phyloP scores from a whole-genome alignment of 1,139 yeast genomes.

The Eremothecium gossypii region DNA sequence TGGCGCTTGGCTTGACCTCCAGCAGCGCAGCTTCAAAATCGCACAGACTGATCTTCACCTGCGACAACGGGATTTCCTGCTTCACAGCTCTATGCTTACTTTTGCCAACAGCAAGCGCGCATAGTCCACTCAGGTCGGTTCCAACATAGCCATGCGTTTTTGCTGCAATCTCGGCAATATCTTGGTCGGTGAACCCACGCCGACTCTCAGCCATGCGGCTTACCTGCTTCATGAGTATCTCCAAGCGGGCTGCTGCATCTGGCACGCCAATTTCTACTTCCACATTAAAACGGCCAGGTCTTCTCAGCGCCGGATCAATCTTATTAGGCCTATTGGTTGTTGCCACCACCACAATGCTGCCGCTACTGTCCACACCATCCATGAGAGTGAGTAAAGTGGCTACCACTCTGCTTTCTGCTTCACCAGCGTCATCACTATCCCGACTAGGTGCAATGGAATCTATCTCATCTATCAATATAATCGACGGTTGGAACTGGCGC shows the following conservation, averaged over 20 bases:
- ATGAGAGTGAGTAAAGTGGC: slow-evolving; percentile 79
- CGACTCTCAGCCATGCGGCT: slow-evolving; percentile 48
- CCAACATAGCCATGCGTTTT: slow-evolving; percentile 73
- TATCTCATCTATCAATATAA: slow-evolving; percentile 83
- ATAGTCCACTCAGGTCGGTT: slow-evolving; percentile 81
- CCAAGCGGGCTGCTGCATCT: slow-evolving; percentile 55
- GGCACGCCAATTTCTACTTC: slow-evolving; percentile 77
- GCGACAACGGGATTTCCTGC: slow-evolving; percentile 29
- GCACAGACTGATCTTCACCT: slow-evolving; percentile 33
- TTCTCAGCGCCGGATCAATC: slow-evolving; percentile 76
- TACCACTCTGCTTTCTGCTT: slow-evolving; percentile 80
- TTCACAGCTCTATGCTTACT: slow-evolving; percentile 59
- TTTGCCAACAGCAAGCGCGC: slow-evolving; percentile 81
- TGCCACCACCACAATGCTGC: slow-evolving; percentile 66
- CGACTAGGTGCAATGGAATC: slow-evolving; percentile 85
- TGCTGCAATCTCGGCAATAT: slow-evolving; percentile 50
- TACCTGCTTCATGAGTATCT: slow-evolving; percentile 56
- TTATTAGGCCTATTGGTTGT: slow-evolving; percentile 77
- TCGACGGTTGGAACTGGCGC: slow-evolving; percentile 69
- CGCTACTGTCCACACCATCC: slow-evolving; percentile 77
- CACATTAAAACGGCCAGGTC: slow-evolving; percentile 91
- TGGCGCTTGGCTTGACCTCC: slow-evolving; percentile 87
- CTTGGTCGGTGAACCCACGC: slow-evolving; percentile 43
- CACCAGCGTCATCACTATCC: slow-evolving; percentile 77
- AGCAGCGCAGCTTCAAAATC: slow-evolving; percentile 64